Evolutionary conservation across 164 flowering plant genomes (phyloP).

Genomic region (Vitis rotundifolia): DNA sequence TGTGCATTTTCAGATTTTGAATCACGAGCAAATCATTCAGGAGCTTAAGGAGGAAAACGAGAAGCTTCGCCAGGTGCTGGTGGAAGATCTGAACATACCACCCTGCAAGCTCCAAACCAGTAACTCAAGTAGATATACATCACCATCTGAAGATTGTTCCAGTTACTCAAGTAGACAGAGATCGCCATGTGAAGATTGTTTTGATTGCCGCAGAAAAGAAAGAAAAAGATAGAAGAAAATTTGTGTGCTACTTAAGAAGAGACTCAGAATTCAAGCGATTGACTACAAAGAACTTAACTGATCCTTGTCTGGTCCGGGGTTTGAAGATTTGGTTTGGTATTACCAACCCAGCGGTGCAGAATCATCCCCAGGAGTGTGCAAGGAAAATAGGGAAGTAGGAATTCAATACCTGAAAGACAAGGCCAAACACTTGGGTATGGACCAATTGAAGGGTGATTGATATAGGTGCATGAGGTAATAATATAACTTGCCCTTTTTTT

Average conservation of each 20-base stretch:
- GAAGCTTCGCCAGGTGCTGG: constrained; percentile 67
- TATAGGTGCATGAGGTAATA: neutral
- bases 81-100: constrained; percentile 78
- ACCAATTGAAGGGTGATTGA: neutral
- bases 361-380: no score
- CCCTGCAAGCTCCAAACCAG: constrained; percentile 53
- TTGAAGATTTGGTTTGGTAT: no score
- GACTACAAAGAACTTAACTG: no score
- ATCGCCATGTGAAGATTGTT: constrained; percentile 65
- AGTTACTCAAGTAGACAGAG: neutral
- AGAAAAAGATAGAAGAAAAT: constrained; percentile 31
- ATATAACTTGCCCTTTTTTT: neutral
- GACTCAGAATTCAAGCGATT: no score
- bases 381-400: no score
- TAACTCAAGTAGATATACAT: constrained; percentile 22
- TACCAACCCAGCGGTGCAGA: no score
- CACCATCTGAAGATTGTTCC: constrained; percentile 43
- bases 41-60: constrained; percentile 78
- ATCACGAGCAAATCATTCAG: constrained; percentile 79
- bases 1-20: constrained; percentile 60
- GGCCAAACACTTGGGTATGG: neutral
- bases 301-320: no score
- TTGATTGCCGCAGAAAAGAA: constrained; percentile 77
- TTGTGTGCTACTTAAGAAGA: no score
- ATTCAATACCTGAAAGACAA: no score